These are phyloP conservation scores for Paramecium octaurelia DNA, from an alignment of 73 alveolate species.

Conservation along the genomic window DNA sequence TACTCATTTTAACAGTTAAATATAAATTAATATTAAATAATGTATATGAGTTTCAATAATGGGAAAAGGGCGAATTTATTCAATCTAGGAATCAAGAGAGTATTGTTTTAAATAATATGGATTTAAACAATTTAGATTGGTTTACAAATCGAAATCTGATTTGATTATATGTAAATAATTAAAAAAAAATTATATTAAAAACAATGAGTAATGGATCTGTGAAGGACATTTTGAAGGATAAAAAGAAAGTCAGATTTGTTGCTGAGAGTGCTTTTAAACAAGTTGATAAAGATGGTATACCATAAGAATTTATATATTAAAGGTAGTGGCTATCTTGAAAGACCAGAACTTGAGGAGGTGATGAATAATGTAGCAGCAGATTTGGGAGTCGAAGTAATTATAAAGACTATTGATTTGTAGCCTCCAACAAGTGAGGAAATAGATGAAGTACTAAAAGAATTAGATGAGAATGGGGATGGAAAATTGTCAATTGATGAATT, in stretches of 20 bases:
- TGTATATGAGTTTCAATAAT: neutral
- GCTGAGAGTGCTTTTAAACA: constrained; percentile 65
- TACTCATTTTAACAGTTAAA: constrained; percentile 35
- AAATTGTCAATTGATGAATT: constrained; percentile 74
- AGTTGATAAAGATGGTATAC: constrained; percentile 34
- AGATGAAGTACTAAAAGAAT: constrained; percentile 77
- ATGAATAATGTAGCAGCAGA: constrained; percentile 74
- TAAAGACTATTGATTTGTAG: neutral
- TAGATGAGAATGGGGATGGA: constrained; percentile 82
- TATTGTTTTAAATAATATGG: neutral
- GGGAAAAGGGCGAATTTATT: neutral
- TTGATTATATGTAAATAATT: neutral
- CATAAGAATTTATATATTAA: neutral
- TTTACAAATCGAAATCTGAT: neutral
- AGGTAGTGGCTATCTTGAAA: constrained; percentile 63
- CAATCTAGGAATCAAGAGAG: neutral
- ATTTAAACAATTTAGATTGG: neutral
- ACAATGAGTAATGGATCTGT: constrained; percentile 43
- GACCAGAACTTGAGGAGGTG: constrained; percentile 73
- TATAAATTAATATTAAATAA: neutral
- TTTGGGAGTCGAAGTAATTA: constrained; percentile 67
- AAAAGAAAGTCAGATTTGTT: constrained; percentile 72
- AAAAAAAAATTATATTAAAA: neutral
- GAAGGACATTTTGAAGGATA: constrained; percentile 67
- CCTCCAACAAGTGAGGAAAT: constrained; percentile 79